Evolutionary conservation across 768 basidiomycete genomes (phyloP).

Genomic region (Lentinula boryana): DNA sequence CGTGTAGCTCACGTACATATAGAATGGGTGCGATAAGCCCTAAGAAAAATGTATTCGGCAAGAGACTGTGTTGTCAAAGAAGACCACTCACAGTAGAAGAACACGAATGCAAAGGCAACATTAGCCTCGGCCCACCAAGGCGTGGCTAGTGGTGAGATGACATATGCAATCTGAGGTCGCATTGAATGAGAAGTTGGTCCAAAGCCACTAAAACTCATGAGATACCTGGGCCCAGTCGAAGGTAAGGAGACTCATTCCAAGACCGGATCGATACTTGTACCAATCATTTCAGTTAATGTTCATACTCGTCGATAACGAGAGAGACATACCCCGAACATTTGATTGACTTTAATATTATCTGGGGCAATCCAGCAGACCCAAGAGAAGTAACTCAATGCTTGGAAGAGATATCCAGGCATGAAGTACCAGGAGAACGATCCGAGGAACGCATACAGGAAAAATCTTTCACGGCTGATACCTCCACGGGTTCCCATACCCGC

Average conservation of each 20-base stretch:
- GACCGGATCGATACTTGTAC: constrained; percentile 18
- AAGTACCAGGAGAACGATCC: constrained; percentile 60
- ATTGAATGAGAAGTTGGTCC: background rate
- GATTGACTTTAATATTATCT: constrained; percentile 61
- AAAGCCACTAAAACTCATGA: constrained; percentile 19
- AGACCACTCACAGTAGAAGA: constrained; percentile 53
- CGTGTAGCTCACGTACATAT: constrained; percentile 18
- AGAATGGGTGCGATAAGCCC: constrained; percentile 31
- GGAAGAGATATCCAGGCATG: constrained; percentile 72
- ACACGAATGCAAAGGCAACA: constrained; percentile 51
- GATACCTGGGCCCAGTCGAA: constrained; percentile 77
- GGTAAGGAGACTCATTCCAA: constrained; percentile 71
- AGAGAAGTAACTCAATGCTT: constrained; percentile 54
- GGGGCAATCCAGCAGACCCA: constrained; percentile 69
- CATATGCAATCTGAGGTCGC: constrained; percentile 45
- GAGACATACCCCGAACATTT: constrained; percentile 62
- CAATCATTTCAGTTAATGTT: constrained; percentile 21
- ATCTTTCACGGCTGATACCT: constrained; percentile 69
- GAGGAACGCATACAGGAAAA: constrained; percentile 64
- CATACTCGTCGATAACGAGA: background rate
- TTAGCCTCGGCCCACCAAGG: constrained; percentile 86
- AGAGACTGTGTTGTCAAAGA: background rate
- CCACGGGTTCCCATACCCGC: constrained; percentile 58
- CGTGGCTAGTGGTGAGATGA: constrained; percentile 65
- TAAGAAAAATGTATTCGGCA: constrained; percentile 8